These are phyloP conservation scores for Fagopyrum homotropicum DNA, from an alignment of 148 eudicot species.

Conservation along the genomic window DNA sequence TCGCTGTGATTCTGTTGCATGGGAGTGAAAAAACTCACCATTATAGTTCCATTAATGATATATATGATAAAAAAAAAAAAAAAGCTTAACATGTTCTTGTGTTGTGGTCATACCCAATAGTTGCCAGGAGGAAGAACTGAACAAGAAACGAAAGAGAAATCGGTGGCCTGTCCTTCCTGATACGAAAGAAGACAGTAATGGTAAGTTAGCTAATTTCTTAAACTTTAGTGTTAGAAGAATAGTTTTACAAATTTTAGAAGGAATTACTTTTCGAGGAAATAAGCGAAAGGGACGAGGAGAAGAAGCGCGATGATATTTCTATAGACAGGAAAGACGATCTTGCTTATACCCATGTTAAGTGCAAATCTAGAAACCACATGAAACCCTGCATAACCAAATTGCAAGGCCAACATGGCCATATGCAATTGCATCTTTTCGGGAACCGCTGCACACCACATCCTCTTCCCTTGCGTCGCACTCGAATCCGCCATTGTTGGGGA, in stretches of 20 bases:
- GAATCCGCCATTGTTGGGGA: conserved; percentile 53
- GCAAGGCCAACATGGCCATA: conserved; percentile 82
- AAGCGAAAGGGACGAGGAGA: conserved; percentile 85
- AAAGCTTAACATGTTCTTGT: not conserved
- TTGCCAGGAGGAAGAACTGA: conserved; percentile 85
- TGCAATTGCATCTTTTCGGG: conserved; percentile 87
- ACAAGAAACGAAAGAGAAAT: conserved; percentile 53
- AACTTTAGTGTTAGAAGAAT: too few species aligned
- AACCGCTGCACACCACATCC: conserved; percentile 49
- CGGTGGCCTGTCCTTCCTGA: conserved; percentile 95
- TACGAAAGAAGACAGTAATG: conserved; percentile 7
- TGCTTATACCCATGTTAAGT: conserved; percentile 97
- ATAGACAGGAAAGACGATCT: conserved; percentile 87
- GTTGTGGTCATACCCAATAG: conserved; percentile 55
- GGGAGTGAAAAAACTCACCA: not conserved
- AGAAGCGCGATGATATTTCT: conserved; percentile 79
- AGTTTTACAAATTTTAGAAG: not conserved
- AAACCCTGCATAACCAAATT: conserved; percentile 90
- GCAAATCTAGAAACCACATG: conserved; percentile 96
- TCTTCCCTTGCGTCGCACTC: conserved; percentile 19
- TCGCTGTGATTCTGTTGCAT: conserved; percentile 73
- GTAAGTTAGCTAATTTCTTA: not conserved
- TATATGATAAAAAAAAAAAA: not conserved
- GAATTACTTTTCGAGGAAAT: conserved; percentile 75
- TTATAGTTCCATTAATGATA: not conserved